These are phyloP conservation scores for Candida ortonii DNA, from an alignment of 805 yeast species.

Conservation along the genomic window DNA sequence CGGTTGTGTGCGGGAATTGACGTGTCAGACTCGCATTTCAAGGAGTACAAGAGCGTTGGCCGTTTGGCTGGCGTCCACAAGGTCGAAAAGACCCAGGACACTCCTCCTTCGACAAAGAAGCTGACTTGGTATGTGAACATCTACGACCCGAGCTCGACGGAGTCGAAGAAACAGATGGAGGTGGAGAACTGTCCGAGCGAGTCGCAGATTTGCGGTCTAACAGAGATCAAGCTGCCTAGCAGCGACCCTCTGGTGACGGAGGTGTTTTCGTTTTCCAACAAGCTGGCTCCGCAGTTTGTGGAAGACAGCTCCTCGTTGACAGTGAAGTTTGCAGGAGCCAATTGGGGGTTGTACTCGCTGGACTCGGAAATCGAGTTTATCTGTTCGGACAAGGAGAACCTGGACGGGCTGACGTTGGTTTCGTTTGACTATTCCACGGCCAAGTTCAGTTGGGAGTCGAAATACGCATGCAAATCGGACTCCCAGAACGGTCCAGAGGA, in stretches of 20 bases:
- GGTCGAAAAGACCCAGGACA: conserved; percentile 41
- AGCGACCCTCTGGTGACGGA: conserved; percentile 50
- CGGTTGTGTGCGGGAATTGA: conserved; percentile 22
- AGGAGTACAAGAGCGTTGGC: conserved; percentile 39
- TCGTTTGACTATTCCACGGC: conserved; percentile 39
- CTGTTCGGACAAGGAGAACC: conserved; percentile 39
- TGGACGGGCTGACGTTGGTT: conserved; percentile 29
- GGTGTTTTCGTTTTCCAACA: conserved; percentile 54
- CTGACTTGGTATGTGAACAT: conserved; percentile 69
- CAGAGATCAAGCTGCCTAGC: conserved; percentile 51
- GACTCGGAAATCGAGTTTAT: conserved; percentile 45
- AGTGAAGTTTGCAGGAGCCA: conserved; percentile 47
- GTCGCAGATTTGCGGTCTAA: conserved; percentile 77
- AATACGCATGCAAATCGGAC: conserved; percentile 38
- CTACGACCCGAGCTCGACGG: conserved; percentile 51
- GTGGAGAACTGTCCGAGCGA: conserved; percentile 61
- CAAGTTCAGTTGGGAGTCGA: conserved; percentile 31
- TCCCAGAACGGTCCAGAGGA: conserved; percentile 29
- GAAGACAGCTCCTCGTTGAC: conserved; percentile 31
- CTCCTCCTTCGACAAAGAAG: conserved; percentile 77
- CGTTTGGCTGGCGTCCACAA: conserved; percentile 49
- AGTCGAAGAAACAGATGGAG: conserved; percentile 30
- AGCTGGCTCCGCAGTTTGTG: conserved; percentile 35
- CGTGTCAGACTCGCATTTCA: conserved; percentile 32
- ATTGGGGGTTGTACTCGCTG: conserved; percentile 67